These are phyloP conservation scores for Cladobotryum protrusum DNA, from an alignment of 2,329 filamentous ascomycete species.

Conservation along the genomic window DNA sequence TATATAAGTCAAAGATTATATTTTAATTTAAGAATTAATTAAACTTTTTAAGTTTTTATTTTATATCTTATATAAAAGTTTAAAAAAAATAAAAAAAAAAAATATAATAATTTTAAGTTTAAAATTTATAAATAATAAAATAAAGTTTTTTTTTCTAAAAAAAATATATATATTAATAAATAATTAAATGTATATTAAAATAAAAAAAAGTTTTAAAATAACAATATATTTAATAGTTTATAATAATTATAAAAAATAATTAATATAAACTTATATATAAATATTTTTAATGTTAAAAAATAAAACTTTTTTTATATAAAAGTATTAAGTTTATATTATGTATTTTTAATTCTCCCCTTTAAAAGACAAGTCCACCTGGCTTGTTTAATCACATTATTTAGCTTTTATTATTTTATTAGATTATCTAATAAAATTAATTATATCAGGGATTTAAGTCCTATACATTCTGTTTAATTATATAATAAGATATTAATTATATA, in stretches of 20 bases:
- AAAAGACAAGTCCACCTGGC: too few relatives aligned
- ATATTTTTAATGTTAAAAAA: conserved; percentile 1
- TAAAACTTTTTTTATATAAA: not conserved
- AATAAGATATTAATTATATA: conserved; percentile 4
- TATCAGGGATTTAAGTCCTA: too few relatives aligned
- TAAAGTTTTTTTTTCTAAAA: not conserved
- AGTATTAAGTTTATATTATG: conserved; percentile 2
- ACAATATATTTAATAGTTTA: not conserved
- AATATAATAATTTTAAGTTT: not conserved
- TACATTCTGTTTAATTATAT: too few relatives aligned
- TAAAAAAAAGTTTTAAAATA: not conserved
- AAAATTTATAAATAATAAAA: conserved; percentile 2
- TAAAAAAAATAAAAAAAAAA: too few relatives aligned
- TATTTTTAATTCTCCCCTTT: not conserved
- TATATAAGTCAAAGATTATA: conserved; percentile 1
- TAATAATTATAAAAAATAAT: too few relatives aligned
- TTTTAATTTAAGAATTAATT: conserved; percentile 2
- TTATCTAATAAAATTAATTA: too few relatives aligned
- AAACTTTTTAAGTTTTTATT: conserved; percentile 1
- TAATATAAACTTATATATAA: too few relatives aligned
- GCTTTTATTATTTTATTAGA: too few relatives aligned
- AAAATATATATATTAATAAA: not conserved
- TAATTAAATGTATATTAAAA: not conserved
- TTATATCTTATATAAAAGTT: too few relatives aligned
- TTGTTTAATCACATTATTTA: too few relatives aligned